Percentiles rank a stretch among this genome's conserved stretches.
Conservation (phyloP, 192 early-diverging fungal genomes). For the Thoreauomyces humboldtii region DNA sequence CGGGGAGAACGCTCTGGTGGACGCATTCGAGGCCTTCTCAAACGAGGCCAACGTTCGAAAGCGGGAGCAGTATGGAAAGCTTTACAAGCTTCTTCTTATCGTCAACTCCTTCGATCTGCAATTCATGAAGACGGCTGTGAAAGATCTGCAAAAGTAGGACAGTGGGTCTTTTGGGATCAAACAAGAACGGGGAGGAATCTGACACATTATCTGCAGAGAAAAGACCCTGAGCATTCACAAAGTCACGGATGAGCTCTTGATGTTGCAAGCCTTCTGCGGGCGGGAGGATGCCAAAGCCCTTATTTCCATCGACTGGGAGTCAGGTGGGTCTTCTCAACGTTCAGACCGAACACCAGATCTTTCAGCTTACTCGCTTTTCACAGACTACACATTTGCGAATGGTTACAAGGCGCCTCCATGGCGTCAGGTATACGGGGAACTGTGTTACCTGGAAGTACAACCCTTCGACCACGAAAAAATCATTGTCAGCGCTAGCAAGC, state of each 20-base stretch:
- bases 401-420: slow-evolving; percentile 61
- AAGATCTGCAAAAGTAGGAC: slow-evolving; percentile 37
- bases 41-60: slow-evolving; percentile 45
- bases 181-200: not conserved
- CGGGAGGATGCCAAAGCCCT: slow-evolving; percentile 39
- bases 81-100: slow-evolving; percentile 57
- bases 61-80: slow-evolving; percentile 41
- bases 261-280: slow-evolving; percentile 52
- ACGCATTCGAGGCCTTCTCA: slow-evolving; percentile 50
- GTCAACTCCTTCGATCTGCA: slow-evolving; percentile 55
- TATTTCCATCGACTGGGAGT: slow-evolving; percentile 57
- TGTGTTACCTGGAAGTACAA: slow-evolving; percentile 51
- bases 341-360: not conserved
- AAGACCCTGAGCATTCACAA: slow-evolving; percentile 44
- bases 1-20: slow-evolving; percentile 37
- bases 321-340: slow-evolving; percentile 26
- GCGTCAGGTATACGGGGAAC: slow-evolving; percentile 60
- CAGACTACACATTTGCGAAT: slow-evolving; percentile 60
- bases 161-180: not conserved
- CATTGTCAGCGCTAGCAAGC: slow-evolving; percentile 53
- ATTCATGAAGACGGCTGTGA: slow-evolving; percentile 46
- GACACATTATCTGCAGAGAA: slow-evolving; percentile 28
- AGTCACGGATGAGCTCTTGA: slow-evolving; percentile 50
- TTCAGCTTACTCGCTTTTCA: not conserved
- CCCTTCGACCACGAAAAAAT: slow-evolving; percentile 47